phyloP scores from a whole-genome alignment of 345 rosid genomes.

The Populus ilicifolia region DNA sequence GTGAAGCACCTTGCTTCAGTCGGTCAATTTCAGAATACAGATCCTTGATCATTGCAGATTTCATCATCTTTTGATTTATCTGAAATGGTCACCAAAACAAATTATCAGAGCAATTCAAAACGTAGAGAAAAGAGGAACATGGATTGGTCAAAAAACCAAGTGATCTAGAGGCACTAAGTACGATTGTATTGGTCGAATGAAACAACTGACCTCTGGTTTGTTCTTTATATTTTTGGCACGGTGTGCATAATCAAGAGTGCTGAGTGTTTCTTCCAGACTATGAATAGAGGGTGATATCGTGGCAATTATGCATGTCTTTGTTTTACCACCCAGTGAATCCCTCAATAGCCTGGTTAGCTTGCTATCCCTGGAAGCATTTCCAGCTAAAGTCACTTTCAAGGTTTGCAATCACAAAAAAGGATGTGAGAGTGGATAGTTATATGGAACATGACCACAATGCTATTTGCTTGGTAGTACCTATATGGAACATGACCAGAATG shows the following conservation, averaged over 20 bases:
- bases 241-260: slow-evolving; percentile 96
- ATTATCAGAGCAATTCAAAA: slow-evolving; percentile 12
- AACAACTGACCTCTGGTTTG: slow-evolving; percentile 76
- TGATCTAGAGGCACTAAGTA: not conserved
- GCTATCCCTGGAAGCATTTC: slow-evolving; percentile 68
- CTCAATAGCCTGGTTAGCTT: slow-evolving; percentile 92
- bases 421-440: slow-evolving; percentile 19
- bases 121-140: slow-evolving; percentile 7
- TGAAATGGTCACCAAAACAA: slow-evolving; percentile 30
- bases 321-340: slow-evolving; percentile 97
- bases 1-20: slow-evolving; percentile 77
- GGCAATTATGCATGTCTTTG: slow-evolving; percentile 98
- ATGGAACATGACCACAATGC: slow-evolving; percentile 85
- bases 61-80: slow-evolving; percentile 99
- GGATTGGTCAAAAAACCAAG: slow-evolving; percentile 9
- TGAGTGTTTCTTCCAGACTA: slow-evolving; percentile 95
- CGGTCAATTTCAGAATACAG: slow-evolving; percentile 95
- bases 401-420: slow-evolving; percentile 6
- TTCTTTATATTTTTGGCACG: slow-evolving; percentile 99
- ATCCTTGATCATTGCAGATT: slow-evolving; percentile 95
- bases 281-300: slow-evolving; percentile 89
- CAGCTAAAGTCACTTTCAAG: slow-evolving; percentile 4
- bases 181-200: not conserved
- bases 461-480: slow-evolving; percentile 40
- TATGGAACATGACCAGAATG: slow-evolving; percentile 98